phyloP scores from a whole-genome alignment of 164 flowering plant species.

The Piper betle region DNA sequence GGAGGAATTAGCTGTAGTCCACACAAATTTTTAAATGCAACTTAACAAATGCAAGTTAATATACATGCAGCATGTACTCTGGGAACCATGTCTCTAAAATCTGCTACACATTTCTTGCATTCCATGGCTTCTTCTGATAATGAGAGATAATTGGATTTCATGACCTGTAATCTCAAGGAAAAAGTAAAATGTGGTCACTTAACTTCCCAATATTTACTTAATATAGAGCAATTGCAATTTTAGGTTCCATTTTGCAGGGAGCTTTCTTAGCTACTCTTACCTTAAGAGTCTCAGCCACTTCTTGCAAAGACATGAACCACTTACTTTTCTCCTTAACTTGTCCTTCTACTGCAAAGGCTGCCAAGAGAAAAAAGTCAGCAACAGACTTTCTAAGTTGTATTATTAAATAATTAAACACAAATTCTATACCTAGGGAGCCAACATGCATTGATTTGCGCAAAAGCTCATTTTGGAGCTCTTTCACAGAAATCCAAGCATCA shows the following conservation, averaged over 20 bases:
- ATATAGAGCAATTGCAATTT: too few relatives aligned
- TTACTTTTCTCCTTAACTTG: constrained; percentile 88
- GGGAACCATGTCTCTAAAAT: constrained; percentile 33
- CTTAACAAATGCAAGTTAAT: neutral
- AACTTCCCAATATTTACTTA: neutral
- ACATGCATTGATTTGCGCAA: constrained; percentile 99
- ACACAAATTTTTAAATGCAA: neutral
- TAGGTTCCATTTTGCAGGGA: neutral
- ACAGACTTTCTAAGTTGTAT: neutral
- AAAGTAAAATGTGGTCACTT: neutral
- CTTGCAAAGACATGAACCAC: constrained; percentile 68
- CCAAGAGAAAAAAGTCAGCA: neutral
- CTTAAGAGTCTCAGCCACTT: constrained; percentile 64
- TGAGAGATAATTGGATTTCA: constrained; percentile 64
- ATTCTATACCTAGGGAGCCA: constrained; percentile 75
- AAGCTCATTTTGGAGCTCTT: constrained; percentile 84
- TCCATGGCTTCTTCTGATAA: constrained; percentile 51
- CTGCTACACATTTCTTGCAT: constrained; percentile 33
- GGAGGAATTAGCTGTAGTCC: too few relatives aligned
- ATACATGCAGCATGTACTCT: constrained; percentile 47
- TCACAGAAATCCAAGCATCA: constrained; percentile 60
- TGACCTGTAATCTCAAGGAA: constrained; percentile 19
- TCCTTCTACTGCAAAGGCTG: constrained; percentile 96
- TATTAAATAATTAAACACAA: neutral
- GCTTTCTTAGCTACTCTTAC: constrained; percentile 15